Evolutionary conservation across 129 eudicot species (phyloP).

Genomic region (Centella asiatica): DNA sequence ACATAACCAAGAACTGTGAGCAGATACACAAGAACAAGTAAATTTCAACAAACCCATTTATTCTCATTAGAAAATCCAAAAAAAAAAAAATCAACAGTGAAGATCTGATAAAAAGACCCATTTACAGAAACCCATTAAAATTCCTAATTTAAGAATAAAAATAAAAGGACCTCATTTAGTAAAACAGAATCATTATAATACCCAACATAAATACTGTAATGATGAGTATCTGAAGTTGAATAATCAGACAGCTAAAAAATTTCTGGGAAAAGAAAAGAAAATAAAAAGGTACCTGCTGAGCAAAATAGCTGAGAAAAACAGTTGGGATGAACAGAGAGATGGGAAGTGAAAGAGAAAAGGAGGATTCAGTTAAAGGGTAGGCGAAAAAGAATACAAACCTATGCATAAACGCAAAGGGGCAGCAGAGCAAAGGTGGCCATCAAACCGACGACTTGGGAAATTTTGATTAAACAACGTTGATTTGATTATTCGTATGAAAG

Average conservation of each 20-base stretch:
- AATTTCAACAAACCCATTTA: background rate
- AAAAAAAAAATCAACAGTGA: background rate
- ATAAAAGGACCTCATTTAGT: background rate
- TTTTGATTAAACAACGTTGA: too few species aligned
- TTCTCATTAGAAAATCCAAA: background rate
- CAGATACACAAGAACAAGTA: background rate
- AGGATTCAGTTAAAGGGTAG: conserved; percentile 7
- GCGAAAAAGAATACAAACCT: background rate
- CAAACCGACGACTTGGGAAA: too few species aligned
- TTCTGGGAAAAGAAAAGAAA: background rate
- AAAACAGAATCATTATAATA: background rate
- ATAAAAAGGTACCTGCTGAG: too few species aligned
- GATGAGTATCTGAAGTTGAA: too few species aligned
- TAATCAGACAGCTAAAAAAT: background rate
- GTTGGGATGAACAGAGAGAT: background rate
- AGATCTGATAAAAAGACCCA: background rate
- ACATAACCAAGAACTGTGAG: background rate
- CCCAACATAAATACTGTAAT: background rate
- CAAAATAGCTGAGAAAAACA: background rate
- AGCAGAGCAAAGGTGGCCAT: too few species aligned
- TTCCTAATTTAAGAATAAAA: background rate
- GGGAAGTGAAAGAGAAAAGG: background rate
- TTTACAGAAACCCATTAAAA: background rate
- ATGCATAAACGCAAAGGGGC: too few species aligned
- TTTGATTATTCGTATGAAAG: too few species aligned